These are phyloP conservation scores for Lepiota venenata DNA, from an alignment of 768 basidiomycete genomes.

Conservation along the genomic window DNA sequence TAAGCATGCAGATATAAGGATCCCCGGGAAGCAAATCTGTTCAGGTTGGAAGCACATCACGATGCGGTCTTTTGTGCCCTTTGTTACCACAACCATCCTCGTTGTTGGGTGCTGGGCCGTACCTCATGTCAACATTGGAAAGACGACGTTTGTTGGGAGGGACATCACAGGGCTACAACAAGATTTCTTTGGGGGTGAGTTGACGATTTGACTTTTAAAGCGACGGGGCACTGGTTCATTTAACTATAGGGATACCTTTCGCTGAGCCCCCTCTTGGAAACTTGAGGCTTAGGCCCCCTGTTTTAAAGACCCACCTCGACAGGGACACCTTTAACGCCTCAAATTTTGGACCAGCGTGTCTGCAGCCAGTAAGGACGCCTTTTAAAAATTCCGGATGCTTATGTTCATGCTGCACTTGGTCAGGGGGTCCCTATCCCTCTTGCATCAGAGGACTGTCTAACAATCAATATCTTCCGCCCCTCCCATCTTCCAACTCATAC, in stretches of 20 bases:
- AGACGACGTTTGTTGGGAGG: slow-evolving; percentile 34
- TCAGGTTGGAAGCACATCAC: neutral
- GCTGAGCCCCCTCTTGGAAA: slow-evolving; percentile 50
- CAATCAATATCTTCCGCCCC: slow-evolving; percentile 55
- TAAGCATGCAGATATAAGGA: neutral
- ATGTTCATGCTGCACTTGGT: slow-evolving; percentile 6
- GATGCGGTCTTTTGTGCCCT: slow-evolving; percentile 2
- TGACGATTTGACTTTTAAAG: neutral
- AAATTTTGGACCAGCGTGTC: slow-evolving; percentile 42
- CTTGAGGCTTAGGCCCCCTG: slow-evolving; percentile 41
- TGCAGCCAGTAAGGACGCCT: slow-evolving; percentile 38
- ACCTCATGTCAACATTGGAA: slow-evolving; percentile 35
- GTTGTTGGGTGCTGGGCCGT: slow-evolving; percentile 14
- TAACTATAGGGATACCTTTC: slow-evolving; percentile 44
- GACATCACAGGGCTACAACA: slow-evolving; percentile 29
- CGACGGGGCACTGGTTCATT: neutral
- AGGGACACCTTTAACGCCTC: slow-evolving; percentile 39
- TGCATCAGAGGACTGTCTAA: slow-evolving; percentile 57
- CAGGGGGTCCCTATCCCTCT: slow-evolving; percentile 28
- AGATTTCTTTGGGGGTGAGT: slow-evolving; percentile 46
- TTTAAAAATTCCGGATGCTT: neutral
- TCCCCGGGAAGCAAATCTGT: too few species aligned
- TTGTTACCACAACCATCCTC: slow-evolving; percentile 4
- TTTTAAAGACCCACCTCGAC: slow-evolving; percentile 38
- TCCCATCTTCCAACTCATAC: slow-evolving; percentile 25